Conservation (phyloP, 257 asterid species). For the Perilla frutescens region DNA sequence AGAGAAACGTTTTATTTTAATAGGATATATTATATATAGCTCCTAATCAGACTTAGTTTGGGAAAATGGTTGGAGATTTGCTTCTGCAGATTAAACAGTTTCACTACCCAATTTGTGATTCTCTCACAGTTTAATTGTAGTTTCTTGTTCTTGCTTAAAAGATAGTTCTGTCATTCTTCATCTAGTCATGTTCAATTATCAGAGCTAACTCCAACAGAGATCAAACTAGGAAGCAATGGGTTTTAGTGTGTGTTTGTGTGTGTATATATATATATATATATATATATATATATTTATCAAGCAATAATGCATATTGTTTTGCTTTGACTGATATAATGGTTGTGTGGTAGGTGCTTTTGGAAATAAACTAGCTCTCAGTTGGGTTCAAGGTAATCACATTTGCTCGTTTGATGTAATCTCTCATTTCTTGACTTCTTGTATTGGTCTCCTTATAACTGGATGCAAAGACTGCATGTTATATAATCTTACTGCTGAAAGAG, state of each 20-base stretch:
- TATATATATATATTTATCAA: background rate
- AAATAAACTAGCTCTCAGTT: conserved; percentile 32
- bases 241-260: no score
- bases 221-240: no score
- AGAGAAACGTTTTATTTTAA: background rate
- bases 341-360: conserved; percentile 37
- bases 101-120: background rate
- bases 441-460: background rate
- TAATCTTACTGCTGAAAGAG: background rate
- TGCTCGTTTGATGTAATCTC: conserved; percentile 9
- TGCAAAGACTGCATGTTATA: background rate
- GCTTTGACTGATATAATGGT: conserved; percentile 22
- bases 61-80: background rate
- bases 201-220: background rate
- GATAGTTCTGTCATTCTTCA: background rate
- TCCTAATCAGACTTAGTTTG: no score
- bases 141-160: background rate
- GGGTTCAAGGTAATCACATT: conserved; percentile 43
- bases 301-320: conserved; percentile 12
- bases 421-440: background rate
- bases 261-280: no score
- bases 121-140: background rate
- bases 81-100: background rate
- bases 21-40: background rate
- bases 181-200: background rate